Percentiles rank a stretch among this genome's conserved stretches.
Evolutionary conservation across 2,329 filamentous ascomycete species (phyloP).

Genomic region (Tolypocladium tropicale): DNA sequence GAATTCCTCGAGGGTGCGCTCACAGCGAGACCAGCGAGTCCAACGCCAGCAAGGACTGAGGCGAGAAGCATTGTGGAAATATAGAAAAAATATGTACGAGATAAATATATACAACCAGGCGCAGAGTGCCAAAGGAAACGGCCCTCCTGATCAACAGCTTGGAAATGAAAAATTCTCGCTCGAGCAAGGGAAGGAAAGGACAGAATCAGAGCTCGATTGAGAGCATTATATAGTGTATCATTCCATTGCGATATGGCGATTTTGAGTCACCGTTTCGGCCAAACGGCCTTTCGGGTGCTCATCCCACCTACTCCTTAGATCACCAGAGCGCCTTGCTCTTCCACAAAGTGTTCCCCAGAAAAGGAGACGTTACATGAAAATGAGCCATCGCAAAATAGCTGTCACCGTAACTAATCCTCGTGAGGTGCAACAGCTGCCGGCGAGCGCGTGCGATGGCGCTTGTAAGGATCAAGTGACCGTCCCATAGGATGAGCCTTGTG

Average conservation of each 20-base stretch:
- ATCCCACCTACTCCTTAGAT: background rate
- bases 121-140: background rate
- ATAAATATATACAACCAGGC: background rate
- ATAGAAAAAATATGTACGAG: background rate
- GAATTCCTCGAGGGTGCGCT: background rate
- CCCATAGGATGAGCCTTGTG: background rate
- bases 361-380: background rate
- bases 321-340: background rate
- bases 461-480: background rate
- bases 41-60: background rate
- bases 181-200: background rate
- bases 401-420: background rate
- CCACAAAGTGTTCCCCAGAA: background rate
- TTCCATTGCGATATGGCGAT: background rate
- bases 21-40: background rate
- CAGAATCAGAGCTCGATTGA: background rate
- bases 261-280: background rate
- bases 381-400: background rate
- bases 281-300: background rate
- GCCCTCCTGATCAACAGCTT: background rate
- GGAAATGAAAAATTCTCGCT: background rate
- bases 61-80: background rate
- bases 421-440: background rate
- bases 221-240: background rate
- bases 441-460: background rate